Evolutionary conservation across 1,284 basidiomycete species (phyloP).

Genomic region (Ustilago xerochloae): DNA sequence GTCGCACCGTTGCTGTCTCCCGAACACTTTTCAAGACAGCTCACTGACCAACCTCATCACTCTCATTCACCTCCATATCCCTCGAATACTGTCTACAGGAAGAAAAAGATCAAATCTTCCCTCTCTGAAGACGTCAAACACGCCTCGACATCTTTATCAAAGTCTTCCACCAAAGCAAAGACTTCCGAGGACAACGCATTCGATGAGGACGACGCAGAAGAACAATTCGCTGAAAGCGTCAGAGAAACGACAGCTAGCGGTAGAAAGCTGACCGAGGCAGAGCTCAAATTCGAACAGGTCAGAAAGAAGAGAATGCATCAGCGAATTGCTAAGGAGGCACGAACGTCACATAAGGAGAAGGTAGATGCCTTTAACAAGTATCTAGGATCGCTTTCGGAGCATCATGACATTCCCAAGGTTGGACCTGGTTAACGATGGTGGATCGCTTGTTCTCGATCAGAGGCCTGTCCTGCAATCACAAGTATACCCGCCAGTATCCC

Average conservation of each 20-base stretch:
- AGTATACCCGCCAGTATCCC: too few species aligned
- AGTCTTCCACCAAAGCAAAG: constrained; percentile 17
- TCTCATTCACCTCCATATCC: background rate
- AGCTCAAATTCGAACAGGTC: constrained; percentile 86
- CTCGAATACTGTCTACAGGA: constrained; percentile 17
- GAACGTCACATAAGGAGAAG: constrained; percentile 92
- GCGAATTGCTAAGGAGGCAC: constrained; percentile 81
- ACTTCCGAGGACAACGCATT: background rate
- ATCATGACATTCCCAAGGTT: constrained; percentile 92
- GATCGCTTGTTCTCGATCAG: background rate
- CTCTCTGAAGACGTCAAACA: constrained; percentile 25
- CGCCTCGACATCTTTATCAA: constrained; percentile 10
- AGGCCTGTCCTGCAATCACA: background rate
- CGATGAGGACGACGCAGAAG: background rate
- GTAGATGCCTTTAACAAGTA: constrained; percentile 86
- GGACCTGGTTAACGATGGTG: constrained; percentile 38
- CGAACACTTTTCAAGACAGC: background rate
- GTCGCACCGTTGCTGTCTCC: background rate
- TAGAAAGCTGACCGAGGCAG: constrained; percentile 83
- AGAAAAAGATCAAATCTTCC: constrained; percentile 56
- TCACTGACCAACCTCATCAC: background rate
- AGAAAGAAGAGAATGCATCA: constrained; percentile 83
- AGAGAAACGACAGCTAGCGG: constrained; percentile 63
- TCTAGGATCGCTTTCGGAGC: constrained; percentile 86
- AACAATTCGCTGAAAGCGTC: constrained; percentile 51